Evolutionary conservation across 768 basidiomycete species (phyloP).

Genomic region (Trametes meyenii): DNA sequence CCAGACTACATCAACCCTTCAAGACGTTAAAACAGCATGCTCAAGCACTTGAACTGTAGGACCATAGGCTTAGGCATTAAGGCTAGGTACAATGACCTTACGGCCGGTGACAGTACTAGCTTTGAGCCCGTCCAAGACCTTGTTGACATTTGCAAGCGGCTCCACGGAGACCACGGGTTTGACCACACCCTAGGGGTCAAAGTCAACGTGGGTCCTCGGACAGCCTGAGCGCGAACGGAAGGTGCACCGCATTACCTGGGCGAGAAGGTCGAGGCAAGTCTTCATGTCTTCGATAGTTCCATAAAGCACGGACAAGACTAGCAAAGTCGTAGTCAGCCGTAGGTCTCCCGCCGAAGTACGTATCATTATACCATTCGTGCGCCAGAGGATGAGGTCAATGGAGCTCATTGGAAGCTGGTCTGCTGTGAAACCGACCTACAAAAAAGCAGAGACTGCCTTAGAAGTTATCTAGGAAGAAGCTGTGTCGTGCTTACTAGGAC

Average conservation of each 20-base stretch:
- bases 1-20: too few species aligned
- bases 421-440: slow-evolving; percentile 1
- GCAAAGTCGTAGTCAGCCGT: too few species aligned
- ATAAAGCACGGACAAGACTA: slow-evolving; percentile 7
- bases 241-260: not conserved
- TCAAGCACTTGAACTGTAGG: too few species aligned
- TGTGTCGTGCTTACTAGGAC: not conserved
- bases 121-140: slow-evolving; percentile 11
- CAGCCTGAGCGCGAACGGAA: not conserved
- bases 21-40: too few species aligned
- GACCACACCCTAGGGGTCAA: not conserved
- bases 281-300: slow-evolving; percentile 11
- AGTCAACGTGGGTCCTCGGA: not conserved
- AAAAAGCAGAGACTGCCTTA: not conserved
- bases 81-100: slow-evolving; percentile 5
- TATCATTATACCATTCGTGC: not conserved
- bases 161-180: slow-evolving; percentile 9
- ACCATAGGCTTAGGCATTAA: not conserved
- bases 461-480: not conserved
- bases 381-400: slow-evolving; percentile 2
- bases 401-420: slow-evolving; percentile 11
- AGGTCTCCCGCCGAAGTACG: too few species aligned
- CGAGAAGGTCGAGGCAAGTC: slow-evolving; percentile 11
- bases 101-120: slow-evolving; percentile 2
- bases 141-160: slow-evolving; percentile 12